Evolutionary conservation across 2,329 filamentous ascomycete species (phyloP), one percentile per base, ranked within the genome.

Genomic region (Trichoderma atroviride): DNA sequence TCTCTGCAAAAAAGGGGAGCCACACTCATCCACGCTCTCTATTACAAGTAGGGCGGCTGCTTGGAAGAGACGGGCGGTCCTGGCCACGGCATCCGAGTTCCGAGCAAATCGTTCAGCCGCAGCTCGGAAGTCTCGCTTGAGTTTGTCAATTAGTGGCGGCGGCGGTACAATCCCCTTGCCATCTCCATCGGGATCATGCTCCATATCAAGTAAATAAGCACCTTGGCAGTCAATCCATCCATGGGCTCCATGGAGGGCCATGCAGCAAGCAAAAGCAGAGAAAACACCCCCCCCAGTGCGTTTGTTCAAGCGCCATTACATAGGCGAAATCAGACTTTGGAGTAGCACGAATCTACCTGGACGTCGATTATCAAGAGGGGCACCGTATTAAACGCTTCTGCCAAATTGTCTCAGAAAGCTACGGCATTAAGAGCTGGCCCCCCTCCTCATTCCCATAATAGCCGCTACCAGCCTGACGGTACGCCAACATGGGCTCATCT

Each of bases 401-500:
- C 40, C 40, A 37, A 37, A n/a, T n/a, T 29, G 29, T 58, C 31
- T 35, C n/a, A 40, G 53, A 27, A 19, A 4, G 16, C 19, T 16
- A 56, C 50, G 22, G 16, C 37, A 40, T 40, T 40, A 40, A 40
- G 33, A 58, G 53, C 35, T 43, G 24, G 35, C 53, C 63, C 27
- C 53, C 50, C 31, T 35, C 61, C 5, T n/a, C 31, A 16, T 37
- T 43, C 64, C 29, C 13, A 35, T 14, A 14, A 31, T 59, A 47
- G 55, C 55, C 55, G 53, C 64, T 67, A 67, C 64, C 64, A 52
- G 55, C 64, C 64, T 67, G 64, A 59, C 64, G 64, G 64, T 67
- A 67, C 63, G 63, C 64, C 64, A 52, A 22, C 55, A 59, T 33
- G 40, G 40, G 9, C 55, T 58, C 40, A 67, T 67, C 64, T 67